Evolutionary conservation across 306 rosid species (phyloP).

Genomic region (Hylodesmum podocarpum): DNA sequence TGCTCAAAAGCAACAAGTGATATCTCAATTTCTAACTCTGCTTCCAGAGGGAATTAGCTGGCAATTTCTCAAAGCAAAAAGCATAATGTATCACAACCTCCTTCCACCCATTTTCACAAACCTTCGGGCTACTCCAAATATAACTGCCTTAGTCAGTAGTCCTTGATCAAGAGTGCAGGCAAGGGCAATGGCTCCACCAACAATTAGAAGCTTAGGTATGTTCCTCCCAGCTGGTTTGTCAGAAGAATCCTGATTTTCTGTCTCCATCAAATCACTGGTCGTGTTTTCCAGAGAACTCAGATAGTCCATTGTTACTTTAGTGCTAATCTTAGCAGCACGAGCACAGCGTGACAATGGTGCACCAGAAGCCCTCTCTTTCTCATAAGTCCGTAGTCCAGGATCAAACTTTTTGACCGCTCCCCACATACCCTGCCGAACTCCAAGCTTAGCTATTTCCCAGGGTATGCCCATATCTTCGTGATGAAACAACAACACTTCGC

Average conservation of each 20-base stretch:
- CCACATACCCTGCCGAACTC: conserved; percentile 98
- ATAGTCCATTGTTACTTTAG: conserved; percentile 63
- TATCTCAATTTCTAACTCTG: conserved; percentile 31
- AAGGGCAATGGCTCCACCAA: conserved; percentile 81
- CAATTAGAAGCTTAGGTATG: conserved; percentile 68
- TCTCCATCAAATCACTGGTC: conserved; percentile 36
- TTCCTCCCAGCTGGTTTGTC: conserved; percentile 59
- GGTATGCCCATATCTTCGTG: conserved; percentile 99
- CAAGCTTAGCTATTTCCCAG: conserved; percentile 96
- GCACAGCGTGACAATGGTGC: conserved; percentile 63
- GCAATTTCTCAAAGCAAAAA: conserved; percentile 37
- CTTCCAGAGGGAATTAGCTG: conserved; percentile 18
- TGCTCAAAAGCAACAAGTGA: conserved; percentile 14
- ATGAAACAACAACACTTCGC: conserved; percentile 86
- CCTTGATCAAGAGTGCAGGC: conserved; percentile 92
- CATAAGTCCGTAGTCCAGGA: conserved; percentile 69
- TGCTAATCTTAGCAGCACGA: conserved; percentile 68
- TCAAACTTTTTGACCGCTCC: conserved; percentile 95
- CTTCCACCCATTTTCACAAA: conserved; percentile 80
- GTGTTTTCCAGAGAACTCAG: conserved; percentile 57
- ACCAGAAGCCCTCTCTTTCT: conserved; percentile 61
- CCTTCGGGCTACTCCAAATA: conserved; percentile 90
- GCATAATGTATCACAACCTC: conserved; percentile 47
- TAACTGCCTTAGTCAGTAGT: conserved; percentile 80
- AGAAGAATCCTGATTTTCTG: conserved; percentile 41